These are phyloP conservation scores for Heimioporus sp. DNA, from an alignment of 768 basidiomycete species.

Conservation along the genomic window DNA sequence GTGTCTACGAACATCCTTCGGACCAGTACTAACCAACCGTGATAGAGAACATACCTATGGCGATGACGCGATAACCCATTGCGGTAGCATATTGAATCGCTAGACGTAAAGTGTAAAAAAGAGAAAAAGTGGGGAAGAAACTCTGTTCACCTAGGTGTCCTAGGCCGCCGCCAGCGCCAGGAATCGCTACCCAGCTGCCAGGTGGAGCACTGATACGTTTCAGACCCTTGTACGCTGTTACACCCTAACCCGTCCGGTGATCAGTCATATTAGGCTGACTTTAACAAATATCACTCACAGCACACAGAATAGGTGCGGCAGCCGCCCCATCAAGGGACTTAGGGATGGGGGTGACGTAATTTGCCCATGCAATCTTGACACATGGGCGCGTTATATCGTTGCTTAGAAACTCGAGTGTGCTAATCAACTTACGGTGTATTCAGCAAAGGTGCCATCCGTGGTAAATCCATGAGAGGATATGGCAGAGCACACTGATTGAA, in stretches of 20 bases:
- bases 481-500: constrained; percentile 11
- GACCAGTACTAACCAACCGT: background rate
- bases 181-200: constrained; percentile 39
- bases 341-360: constrained; percentile 46
- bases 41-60: constrained; percentile 29
- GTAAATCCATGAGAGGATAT: constrained; percentile 31
- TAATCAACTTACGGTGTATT: constrained; percentile 32
- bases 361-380: constrained; percentile 30
- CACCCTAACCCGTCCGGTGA: constrained; percentile 18
- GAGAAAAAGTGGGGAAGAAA: background rate
- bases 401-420: too few relatives aligned
- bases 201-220: constrained; percentile 34
- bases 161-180: constrained; percentile 41
- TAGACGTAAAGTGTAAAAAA: constrained; percentile 3
- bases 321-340: constrained; percentile 36
- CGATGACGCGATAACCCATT: constrained; percentile 45
- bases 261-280: background rate
- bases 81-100: constrained; percentile 46
- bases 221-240: constrained; percentile 48
- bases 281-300: constrained; percentile 19
- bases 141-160: constrained; percentile 37
- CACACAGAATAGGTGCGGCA: constrained; percentile 46
- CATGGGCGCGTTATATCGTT: background rate
- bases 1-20: constrained; percentile 31
- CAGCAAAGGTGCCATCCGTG: constrained; percentile 42